phyloP scores from a whole-genome alignment of 345 rosid genomes.

The Cardamine occulta region DNA sequence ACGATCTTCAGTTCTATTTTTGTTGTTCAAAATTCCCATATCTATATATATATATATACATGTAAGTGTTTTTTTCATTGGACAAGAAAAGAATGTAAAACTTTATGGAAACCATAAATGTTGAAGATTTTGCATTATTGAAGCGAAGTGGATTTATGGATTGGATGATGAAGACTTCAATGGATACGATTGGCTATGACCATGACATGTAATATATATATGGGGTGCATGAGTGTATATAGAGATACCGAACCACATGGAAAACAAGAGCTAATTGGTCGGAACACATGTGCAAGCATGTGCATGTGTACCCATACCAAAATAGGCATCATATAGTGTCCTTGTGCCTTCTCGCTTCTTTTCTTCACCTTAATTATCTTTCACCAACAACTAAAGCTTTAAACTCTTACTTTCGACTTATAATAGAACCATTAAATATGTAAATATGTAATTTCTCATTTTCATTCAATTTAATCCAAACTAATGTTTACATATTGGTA shows the following conservation, averaged over 20 bases:
- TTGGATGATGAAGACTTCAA: slow-evolving; percentile 29
- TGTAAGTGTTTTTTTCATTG: slow-evolving; percentile 20
- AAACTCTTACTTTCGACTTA: slow-evolving; percentile 15
- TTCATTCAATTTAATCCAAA: not conserved
- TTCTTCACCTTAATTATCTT: slow-evolving; percentile 41
- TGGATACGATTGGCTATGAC: slow-evolving; percentile 35
- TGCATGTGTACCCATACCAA: slow-evolving; percentile 41
- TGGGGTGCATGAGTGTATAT: slow-evolving; percentile 34
- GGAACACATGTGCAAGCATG: slow-evolving; percentile 49
- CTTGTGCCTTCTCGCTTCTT: slow-evolving; percentile 37
- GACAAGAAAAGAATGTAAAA: slow-evolving; percentile 28
- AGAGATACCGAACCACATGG: slow-evolving; percentile 45
- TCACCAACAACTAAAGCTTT: slow-evolving; percentile 37
- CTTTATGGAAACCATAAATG: slow-evolving; percentile 20
- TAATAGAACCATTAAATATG: not conserved
- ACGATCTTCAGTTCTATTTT: slow-evolving; percentile 19
- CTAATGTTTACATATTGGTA: slow-evolving; percentile 4
- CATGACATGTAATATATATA: slow-evolving; percentile 27
- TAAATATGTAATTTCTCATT: not conserved
- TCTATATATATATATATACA: slow-evolving; percentile 1
- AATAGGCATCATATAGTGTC: slow-evolving; percentile 46
- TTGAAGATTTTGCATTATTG: slow-evolving; percentile 35
- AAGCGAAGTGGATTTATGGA: slow-evolving; percentile 21
- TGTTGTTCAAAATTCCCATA: slow-evolving; percentile 17
- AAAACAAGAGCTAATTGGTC: slow-evolving; percentile 42